Conservation (phyloP, 164 flowering plant species). For the Euptelea pleiosperma region DNA sequence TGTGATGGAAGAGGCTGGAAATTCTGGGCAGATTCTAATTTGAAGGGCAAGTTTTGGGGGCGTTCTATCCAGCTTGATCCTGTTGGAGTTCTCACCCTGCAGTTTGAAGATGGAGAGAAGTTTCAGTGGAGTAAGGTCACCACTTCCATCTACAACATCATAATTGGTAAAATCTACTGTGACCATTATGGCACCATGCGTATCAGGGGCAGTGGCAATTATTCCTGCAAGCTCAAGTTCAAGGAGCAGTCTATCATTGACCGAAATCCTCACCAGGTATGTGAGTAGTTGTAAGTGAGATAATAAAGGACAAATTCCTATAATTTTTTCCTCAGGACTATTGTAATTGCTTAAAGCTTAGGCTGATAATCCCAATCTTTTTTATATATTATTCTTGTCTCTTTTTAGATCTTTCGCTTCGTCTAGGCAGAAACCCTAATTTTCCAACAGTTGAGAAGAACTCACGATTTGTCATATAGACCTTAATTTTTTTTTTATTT, state of each 20-base stretch:
- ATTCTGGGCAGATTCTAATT: slow-evolving; percentile 97
- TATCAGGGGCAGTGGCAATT: slow-evolving; percentile 79
- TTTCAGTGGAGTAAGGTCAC: slow-evolving; percentile 99
- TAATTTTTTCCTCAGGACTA: no score
- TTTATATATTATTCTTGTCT: no score
- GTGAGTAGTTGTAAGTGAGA: background rate
- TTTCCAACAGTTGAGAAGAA: no score
- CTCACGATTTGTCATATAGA: no score
- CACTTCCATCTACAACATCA: slow-evolving; percentile 94
- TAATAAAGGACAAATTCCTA: background rate
- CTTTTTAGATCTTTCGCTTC: no score
- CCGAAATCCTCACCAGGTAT: slow-evolving; percentile 97
- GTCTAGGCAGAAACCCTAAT: no score
- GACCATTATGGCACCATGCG: slow-evolving; percentile 99
- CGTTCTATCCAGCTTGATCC: slow-evolving; percentile 99
- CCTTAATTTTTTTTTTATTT: no score
- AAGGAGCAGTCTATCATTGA: slow-evolving; percentile 99
- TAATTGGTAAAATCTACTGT: slow-evolving; percentile 93
- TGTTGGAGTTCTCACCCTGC: slow-evolving; percentile 83
- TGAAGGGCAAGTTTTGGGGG: slow-evolving; percentile 98
- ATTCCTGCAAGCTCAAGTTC: slow-evolving; percentile 98
- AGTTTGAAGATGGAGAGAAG: slow-evolving; percentile 96
- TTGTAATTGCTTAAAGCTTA: no score
- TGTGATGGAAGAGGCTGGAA: slow-evolving; percentile 99
- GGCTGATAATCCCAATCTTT: no score